Percentiles rank a stretch among this genome's conserved stretches.
phyloP scores from a whole-genome alignment of 202 grass and related monocot species.

The Panicum hallii region DNA sequence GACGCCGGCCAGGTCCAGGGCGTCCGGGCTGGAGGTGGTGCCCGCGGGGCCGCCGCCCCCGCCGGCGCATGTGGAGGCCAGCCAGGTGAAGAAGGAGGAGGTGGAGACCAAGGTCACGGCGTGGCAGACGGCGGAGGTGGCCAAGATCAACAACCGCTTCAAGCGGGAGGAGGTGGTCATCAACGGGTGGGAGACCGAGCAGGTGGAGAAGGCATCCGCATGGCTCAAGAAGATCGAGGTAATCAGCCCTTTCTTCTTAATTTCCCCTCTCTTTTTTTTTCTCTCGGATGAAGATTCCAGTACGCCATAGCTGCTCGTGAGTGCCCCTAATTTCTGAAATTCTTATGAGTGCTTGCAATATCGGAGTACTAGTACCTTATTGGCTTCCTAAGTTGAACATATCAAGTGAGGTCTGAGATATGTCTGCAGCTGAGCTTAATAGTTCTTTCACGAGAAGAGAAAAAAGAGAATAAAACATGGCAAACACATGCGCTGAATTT shows the following conservation, averaged over 20 bases:
- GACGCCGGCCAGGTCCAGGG: conserved; percentile 42
- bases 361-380: too few species aligned
- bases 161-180: conserved; percentile 90
- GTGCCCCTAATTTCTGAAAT: background rate
- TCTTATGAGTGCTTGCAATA: background rate
- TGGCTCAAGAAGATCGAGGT: conserved; percentile 96
- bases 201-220: conserved; percentile 69
- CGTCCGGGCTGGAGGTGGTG: conserved; percentile 43
- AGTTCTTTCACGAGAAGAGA: background rate
- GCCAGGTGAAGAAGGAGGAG: conserved; percentile 93
- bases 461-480: background rate
- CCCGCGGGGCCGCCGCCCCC: conserved; percentile 7
- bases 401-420: too few species aligned
- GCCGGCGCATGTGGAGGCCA: conserved; percentile 49
- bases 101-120: conserved; percentile 88
- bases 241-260: background rate
- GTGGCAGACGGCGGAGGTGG: conserved; percentile 89
- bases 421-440: too few species aligned
- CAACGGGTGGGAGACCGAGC: conserved; percentile 86
- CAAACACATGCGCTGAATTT: background rate
- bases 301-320: background rate
- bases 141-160: conserved; percentile 92
- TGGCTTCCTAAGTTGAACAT: too few species aligned
- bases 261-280: background rate
- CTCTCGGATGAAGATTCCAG: background rate